Conservation (phyloP, 805 yeast genomes). For the Kurtzmaniella cleridarum region DNA sequence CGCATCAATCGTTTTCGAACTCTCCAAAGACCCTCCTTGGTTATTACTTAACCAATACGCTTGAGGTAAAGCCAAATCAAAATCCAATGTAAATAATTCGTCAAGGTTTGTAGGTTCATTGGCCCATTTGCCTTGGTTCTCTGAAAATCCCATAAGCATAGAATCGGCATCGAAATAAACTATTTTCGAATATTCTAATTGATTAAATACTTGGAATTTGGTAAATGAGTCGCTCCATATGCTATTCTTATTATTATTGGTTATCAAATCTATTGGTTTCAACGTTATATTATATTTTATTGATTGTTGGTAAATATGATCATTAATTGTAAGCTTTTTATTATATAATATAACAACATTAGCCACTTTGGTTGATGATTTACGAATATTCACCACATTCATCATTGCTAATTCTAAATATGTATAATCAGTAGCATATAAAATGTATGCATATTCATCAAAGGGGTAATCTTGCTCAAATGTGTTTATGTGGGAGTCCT, state of each 20-base stretch:
- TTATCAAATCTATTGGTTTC: neutral
- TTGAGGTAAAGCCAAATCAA: conserved; percentile 26
- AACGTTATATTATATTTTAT: neutral
- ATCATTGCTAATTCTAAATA: conserved; percentile 51
- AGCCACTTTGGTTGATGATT: conserved; percentile 33
- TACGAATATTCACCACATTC: conserved; percentile 33
- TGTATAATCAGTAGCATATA: conserved; percentile 50
- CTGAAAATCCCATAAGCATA: conserved; percentile 21
- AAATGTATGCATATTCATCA: conserved; percentile 46
- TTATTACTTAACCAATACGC: conserved; percentile 30
- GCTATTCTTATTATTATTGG: conserved; percentile 8
- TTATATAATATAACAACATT: conserved; percentile 42
- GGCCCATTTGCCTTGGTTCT: neutral
- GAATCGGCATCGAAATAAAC: conserved; percentile 60
- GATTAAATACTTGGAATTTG: conserved; percentile 48
- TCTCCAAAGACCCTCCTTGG: conserved; percentile 10
- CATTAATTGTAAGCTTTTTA: conserved; percentile 9
- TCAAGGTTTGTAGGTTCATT: conserved; percentile 16
- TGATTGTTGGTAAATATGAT: conserved; percentile 1
- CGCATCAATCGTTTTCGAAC: conserved; percentile 1
- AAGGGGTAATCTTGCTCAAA: conserved; percentile 2
- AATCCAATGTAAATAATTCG: conserved; percentile 23
- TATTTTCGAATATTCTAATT: conserved; percentile 45
- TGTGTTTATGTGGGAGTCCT: conserved; percentile 10
- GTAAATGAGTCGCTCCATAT: conserved; percentile 51